Conservation (phyloP, 2,329 filamentous ascomycete genomes). For the Xylariales sp. region DNA sequence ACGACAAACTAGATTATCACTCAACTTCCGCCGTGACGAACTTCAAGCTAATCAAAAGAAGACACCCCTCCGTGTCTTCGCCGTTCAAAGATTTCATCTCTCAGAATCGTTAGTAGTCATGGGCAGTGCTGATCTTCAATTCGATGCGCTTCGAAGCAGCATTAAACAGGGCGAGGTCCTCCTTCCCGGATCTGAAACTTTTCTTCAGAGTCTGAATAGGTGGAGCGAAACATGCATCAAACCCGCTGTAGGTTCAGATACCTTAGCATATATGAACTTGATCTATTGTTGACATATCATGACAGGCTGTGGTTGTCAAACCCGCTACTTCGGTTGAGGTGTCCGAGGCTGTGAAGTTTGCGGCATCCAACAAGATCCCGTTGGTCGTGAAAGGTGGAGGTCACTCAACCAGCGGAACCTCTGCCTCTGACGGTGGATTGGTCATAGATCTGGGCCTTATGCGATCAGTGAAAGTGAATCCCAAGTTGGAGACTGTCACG, state of each 20-base stretch:
- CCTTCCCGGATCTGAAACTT: slow-evolving; percentile 28
- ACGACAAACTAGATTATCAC: too few relatives aligned
- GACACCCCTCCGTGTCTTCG: too few relatives aligned
- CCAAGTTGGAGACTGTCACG: slow-evolving; percentile 36
- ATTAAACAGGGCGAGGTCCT: slow-evolving; percentile 23
- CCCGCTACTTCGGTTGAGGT: slow-evolving; percentile 36
- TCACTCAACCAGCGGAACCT: slow-evolving; percentile 48
- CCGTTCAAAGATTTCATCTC: too few relatives aligned
- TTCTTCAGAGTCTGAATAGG: slow-evolving; percentile 28
- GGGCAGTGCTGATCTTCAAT: too few relatives aligned
- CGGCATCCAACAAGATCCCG: slow-evolving; percentile 37
- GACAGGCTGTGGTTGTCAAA: slow-evolving; percentile 39
- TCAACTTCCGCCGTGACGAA: too few relatives aligned
- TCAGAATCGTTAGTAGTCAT: too few relatives aligned
- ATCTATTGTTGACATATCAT: background rate
- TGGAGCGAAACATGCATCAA: slow-evolving; percentile 34
- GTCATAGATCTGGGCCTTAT: slow-evolving; percentile 51
- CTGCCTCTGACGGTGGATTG: slow-evolving; percentile 46
- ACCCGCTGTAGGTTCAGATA: slow-evolving; percentile 20
- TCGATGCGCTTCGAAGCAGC: slow-evolving; percentile 6
- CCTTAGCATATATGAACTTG: background rate
- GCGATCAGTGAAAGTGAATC: slow-evolving; percentile 43
- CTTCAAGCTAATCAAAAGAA: too few relatives aligned
- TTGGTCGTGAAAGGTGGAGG: slow-evolving; percentile 52
- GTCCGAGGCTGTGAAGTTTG: slow-evolving; percentile 38